phyloP scores from a whole-genome alignment of 176 grass and related monocot species.

The Bromus sterilis region DNA sequence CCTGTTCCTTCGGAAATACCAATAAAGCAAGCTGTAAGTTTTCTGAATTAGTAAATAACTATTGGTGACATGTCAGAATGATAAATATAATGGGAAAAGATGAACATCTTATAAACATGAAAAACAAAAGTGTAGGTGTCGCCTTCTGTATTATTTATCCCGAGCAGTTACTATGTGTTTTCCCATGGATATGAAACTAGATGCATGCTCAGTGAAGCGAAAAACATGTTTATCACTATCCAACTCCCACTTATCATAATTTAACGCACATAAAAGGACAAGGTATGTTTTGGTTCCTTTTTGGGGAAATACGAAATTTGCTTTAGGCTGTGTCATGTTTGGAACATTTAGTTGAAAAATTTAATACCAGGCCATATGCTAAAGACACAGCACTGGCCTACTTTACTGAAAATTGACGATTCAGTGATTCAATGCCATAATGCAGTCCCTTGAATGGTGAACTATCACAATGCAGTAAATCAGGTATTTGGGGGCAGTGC shows the following conservation, averaged over 20 bases:
- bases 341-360: not conserved
- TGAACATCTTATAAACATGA: not conserved
- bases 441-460: not conserved
- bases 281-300: not conserved
- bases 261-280: not conserved
- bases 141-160: not conserved
- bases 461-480: not conserved
- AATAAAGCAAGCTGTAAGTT: slow-evolving; percentile 27
- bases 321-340: not conserved
- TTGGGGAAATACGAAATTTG: not conserved
- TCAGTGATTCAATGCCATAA: not conserved
- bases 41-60: slow-evolving; percentile 16
- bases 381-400: not conserved
- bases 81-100: not conserved
- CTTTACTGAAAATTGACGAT: not conserved
- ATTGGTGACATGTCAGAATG: not conserved
- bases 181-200: not conserved
- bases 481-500: not conserved
- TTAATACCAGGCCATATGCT: not conserved
- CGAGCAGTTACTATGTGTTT: not conserved
- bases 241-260: not conserved
- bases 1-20: slow-evolving; percentile 14
- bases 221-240: not conserved
- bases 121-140: not conserved
- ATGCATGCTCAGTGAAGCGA: not conserved